These are phyloP conservation scores for Sporormia fimetaria DNA, from an alignment of 495 filamentous ascomycete genomes.

Conservation along the genomic window DNA sequence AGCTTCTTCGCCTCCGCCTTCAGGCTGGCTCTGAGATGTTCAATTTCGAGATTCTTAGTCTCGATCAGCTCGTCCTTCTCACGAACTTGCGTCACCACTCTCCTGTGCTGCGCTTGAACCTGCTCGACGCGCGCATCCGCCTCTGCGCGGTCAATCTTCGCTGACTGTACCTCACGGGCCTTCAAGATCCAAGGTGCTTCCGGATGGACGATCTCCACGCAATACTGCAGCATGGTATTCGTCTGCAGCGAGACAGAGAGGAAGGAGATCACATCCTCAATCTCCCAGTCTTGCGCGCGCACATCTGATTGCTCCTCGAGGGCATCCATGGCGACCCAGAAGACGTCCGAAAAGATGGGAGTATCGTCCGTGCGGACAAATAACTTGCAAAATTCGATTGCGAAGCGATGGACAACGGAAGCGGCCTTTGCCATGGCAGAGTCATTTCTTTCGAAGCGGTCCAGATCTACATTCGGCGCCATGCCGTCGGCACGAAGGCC, in stretches of 20 bases:
- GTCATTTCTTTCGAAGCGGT: slow-evolving; percentile 5
- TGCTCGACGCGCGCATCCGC: slow-evolving; percentile 45
- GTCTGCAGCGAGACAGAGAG: too few relatives aligned
- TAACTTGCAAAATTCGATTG: not conserved
- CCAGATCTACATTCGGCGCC: not conserved
- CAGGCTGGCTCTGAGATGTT: slow-evolving; percentile 79
- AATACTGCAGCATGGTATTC: slow-evolving; percentile 57
- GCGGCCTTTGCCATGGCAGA: too few relatives aligned
- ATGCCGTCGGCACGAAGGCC: not conserved
- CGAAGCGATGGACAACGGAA: too few relatives aligned
- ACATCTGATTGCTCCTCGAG: too few relatives aligned
- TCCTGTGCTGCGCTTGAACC: slow-evolving; percentile 60
- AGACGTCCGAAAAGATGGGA: too few relatives aligned
- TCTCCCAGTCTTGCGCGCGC: too few relatives aligned
- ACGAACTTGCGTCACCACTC: slow-evolving; percentile 50
- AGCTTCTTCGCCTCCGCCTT: slow-evolving; percentile 68
- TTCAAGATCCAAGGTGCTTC: slow-evolving; percentile 76
- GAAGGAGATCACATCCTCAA: too few relatives aligned
- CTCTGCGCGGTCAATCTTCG: slow-evolving; percentile 65
- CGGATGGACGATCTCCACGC: slow-evolving; percentile 66
- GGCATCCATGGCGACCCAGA: too few relatives aligned
- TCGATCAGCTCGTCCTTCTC: slow-evolving; percentile 56
- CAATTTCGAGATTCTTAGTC: slow-evolving; percentile 76
- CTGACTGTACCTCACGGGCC: slow-evolving; percentile 61
- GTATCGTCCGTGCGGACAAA: too few relatives aligned